These are phyloP conservation scores for Flaveria trinervia DNA, from an alignment of 129 eudicot species.

Conservation along the genomic window DNA sequence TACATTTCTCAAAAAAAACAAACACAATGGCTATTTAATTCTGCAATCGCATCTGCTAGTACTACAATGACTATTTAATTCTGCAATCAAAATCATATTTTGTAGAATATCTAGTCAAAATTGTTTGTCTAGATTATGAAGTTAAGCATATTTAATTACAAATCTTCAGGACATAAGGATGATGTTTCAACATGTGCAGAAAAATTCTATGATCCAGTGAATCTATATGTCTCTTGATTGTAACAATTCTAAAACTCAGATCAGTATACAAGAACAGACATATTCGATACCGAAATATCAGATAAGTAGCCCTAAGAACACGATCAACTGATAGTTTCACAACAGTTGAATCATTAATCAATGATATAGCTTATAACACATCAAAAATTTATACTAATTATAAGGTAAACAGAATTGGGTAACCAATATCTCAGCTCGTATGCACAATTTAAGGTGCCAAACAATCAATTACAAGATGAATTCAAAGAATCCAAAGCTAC, in stretches of 20 bases:
- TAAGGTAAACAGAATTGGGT: not conserved
- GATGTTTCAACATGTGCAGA: no score
- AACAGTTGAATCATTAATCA: not conserved
- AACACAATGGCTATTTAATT: no score
- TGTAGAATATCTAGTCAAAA: not conserved
- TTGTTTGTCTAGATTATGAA: constrained; percentile 5
- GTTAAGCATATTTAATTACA: constrained; percentile 6
- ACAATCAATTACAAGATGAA: not conserved
- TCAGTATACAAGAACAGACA: not conserved
- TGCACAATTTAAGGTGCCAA: constrained; percentile 15
- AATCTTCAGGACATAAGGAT: not conserved
- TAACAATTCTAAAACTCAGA: not conserved
- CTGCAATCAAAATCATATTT: not conserved
- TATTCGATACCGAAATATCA: not conserved
- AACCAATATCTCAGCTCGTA: not conserved
- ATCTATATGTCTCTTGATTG: not conserved
- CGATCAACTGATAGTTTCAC: no score
- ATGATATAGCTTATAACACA: not conserved
- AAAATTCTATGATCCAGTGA: no score
- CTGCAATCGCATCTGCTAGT: no score
- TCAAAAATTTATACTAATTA: constrained; percentile 3
- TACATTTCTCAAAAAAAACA: no score
- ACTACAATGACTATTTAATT: no score
- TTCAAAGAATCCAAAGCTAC: constrained; percentile 21
- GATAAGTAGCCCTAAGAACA: not conserved